phyloP scores from a whole-genome alignment of 805 yeast genomes.

The Wickerhamiella parazyma region DNA sequence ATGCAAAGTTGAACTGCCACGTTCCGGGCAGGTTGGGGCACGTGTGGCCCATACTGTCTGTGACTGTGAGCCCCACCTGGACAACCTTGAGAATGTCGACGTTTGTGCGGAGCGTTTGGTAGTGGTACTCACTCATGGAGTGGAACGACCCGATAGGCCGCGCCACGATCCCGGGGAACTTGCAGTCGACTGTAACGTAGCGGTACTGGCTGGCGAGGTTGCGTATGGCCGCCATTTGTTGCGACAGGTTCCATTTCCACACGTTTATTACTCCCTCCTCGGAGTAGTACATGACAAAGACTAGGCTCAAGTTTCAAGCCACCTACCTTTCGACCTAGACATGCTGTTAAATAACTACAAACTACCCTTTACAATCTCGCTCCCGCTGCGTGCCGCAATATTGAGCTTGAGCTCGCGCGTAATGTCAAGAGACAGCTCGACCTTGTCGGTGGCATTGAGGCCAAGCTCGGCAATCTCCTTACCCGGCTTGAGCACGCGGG shows the following conservation, averaged over 20 bases:
- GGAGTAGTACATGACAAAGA: conserved; percentile 2
- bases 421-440: conserved; percentile 53
- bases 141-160: conserved; percentile 91
- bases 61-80: conserved; percentile 69
- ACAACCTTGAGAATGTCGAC: conserved; percentile 76
- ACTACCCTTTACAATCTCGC: conserved; percentile 18
- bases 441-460: conserved; percentile 52
- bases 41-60: conserved; percentile 54
- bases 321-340: too few species aligned
- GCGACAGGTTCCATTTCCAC: conserved; percentile 31
- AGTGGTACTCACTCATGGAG: conserved; percentile 83
- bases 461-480: conserved; percentile 65
- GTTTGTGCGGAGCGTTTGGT: conserved; percentile 85
- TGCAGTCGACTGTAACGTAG: conserved; percentile 53
- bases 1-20: conserved; percentile 94
- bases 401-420: conserved; percentile 52
- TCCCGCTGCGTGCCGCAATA: conserved; percentile 35
- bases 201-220: conserved; percentile 28
- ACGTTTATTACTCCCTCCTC: conserved; percentile 24
- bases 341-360: conserved; percentile 11
- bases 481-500: conserved; percentile 60
- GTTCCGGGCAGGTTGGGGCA: conserved; percentile 59
- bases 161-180: conserved; percentile 91
- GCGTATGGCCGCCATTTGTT: conserved; percentile 29
- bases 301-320: background rate